phyloP scores from a whole-genome alignment of 805 yeast genomes.

The Metschnikowia chrysomelidarum region DNA sequence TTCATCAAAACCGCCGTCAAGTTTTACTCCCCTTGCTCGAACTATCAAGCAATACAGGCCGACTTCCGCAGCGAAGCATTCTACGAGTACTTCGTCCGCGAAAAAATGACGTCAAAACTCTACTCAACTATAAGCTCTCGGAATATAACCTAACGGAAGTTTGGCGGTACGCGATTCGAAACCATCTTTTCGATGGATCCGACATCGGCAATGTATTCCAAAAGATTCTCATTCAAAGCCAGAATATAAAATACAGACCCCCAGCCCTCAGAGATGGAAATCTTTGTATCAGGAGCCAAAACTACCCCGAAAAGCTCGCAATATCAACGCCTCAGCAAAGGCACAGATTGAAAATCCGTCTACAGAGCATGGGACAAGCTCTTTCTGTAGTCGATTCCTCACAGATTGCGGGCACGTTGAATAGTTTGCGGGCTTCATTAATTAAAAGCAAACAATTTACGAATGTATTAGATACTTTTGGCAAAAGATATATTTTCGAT shows the following conservation, averaged over 20 bases:
- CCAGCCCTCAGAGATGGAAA: too few species aligned
- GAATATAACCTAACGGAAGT: constrained; percentile 15
- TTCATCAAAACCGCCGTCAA: not conserved
- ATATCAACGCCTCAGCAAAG: too few species aligned
- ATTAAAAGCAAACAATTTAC: constrained; percentile 7
- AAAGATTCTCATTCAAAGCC: constrained; percentile 13
- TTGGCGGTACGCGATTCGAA: constrained; percentile 16
- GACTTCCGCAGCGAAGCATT: constrained; percentile 1
- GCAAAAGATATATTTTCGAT: constrained; percentile 21
- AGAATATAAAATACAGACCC: constrained; percentile 14
- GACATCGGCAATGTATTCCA: constrained; percentile 13
- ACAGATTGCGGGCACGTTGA: constrained; percentile 19
- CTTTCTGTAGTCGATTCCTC: constrained; percentile 23
- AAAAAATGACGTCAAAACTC: not conserved
- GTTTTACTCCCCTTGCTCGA: constrained; percentile 6
- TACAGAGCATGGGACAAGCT: constrained; percentile 31
- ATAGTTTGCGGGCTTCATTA: constrained; percentile 8
- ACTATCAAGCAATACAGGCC: constrained; percentile 6
- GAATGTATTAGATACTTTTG: constrained; percentile 13
- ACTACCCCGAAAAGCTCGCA: too few species aligned
- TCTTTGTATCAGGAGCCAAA: too few species aligned
- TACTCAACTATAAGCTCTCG: constrained; percentile 6
- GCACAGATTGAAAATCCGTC: constrained; percentile 24
- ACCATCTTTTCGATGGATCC: constrained; percentile 10
- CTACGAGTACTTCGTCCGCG: constrained; percentile 1